Evolutionary conservation across 116 monocot species (phyloP), one percentile per base, ranked within the genome.

Genomic region (Trichopus zeylanicus): DNA sequence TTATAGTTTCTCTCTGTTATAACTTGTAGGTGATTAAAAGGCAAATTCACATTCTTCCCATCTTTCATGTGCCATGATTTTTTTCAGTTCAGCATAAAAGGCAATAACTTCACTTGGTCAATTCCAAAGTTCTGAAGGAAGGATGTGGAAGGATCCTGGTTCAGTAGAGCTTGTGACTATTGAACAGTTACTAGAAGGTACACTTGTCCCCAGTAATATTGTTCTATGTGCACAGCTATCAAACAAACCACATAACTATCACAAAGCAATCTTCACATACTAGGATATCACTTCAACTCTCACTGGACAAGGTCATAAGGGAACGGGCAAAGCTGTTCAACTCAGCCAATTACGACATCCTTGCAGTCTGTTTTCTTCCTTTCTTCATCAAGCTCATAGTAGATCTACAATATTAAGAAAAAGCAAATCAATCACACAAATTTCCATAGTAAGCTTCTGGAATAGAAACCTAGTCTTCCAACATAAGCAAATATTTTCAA

Each of bases 271-370:
- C n/a, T 42, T 0, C n/a, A 2, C 12, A 1, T 42, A 42, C 42
- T 42, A 16, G 42, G 42, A 42, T 42, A 42, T n/a, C 42, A n/a
- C 42, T 42, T 42, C 42, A 42, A 42, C 42, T 42, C 42, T 3
- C 42, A n/a, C 42, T 42, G 42, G 42, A 42, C 1, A 42, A 42
- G 42, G 12, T 42, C 42, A 15, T 42, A 42, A n/a, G 42, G 42
- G 42, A 42, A 16, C n/a, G 42, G 42, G 42, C 42, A 42, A 42
- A 42, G 42, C n/a, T 42, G 42, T 42, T 42, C 42, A 42, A 42
- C 42, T 42, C 42, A 16, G n/a, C 42, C 13, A 16, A 42, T 42
- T 42, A n/a, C 42, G 9, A 49, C 23, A 24, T 22, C 23, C 49
- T 22, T 24, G 19, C 49, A 7, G 4, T 22, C 49, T 4, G 23